Evolutionary conservation across 1,284 basidiomycete genomes (phyloP).

Genomic region (Cutaneotrichosporon sp.): DNA sequence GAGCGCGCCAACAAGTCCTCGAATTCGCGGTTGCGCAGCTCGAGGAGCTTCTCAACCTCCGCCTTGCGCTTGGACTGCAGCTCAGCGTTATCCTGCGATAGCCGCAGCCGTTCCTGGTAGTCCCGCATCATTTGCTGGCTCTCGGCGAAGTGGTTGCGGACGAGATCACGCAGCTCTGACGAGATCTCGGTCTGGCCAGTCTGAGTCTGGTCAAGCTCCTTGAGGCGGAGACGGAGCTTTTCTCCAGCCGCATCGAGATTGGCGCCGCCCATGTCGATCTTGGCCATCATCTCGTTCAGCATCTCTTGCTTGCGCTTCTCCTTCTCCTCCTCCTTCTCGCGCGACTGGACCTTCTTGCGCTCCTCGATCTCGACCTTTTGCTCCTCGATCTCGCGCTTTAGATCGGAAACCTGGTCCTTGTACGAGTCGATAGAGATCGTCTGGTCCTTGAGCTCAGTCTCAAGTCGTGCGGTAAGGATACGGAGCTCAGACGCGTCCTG

Average conservation of each 20-base stretch:
- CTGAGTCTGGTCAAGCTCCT: conserved; percentile 31
- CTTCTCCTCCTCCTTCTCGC: conserved; percentile 93
- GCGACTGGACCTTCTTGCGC: conserved; percentile 71
- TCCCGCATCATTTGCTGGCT: conserved; percentile 80
- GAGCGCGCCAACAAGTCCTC: conserved; percentile 73
- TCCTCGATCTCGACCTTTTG: conserved; percentile 75
- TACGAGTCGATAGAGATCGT: conserved; percentile 92
- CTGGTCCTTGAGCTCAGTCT: conserved; percentile 93
- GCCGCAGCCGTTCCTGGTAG: conserved; percentile 80
- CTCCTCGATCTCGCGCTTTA: conserved; percentile 84
- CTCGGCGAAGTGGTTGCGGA: conserved; percentile 83
- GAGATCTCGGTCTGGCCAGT: conserved; percentile 8
- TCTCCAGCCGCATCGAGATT: conserved; percentile 31
- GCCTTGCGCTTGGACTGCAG: conserved; percentile 74
- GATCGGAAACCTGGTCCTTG: conserved; percentile 89
- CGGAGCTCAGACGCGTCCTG: conserved; percentile 81
- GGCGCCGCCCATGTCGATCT: conserved; percentile 68
- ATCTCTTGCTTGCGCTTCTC: conserved; percentile 99
- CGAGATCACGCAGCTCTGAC: conserved; percentile 63
- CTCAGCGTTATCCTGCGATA: conserved; percentile 88
- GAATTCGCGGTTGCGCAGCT: conserved; percentile 82
- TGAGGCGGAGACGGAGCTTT: conserved; percentile 39
- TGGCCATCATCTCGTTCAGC: conserved; percentile 99
- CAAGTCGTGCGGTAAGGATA: conserved; percentile 83
- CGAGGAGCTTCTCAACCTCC: conserved; percentile 79